Percentiles rank a stretch among this genome's conserved stretches.
Conservation (phyloP, 2,329 filamentous ascomycete genomes). For the Diaporthe batatas region DNA sequence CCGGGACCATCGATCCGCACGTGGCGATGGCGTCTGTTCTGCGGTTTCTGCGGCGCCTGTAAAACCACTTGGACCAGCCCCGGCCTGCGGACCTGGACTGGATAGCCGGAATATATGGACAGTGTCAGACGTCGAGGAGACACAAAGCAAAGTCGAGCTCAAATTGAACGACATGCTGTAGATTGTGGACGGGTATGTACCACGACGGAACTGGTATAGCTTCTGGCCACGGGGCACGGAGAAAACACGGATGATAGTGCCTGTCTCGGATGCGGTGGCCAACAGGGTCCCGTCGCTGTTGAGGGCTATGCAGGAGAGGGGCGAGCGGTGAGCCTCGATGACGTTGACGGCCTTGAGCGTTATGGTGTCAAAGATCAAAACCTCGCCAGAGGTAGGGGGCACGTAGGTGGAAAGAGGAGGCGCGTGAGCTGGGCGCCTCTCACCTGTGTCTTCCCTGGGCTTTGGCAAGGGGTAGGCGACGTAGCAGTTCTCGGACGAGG, state of each 20-base stretch:
- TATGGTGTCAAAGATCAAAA: slow-evolving; percentile 91
- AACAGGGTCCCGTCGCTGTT: slow-evolving; percentile 93
- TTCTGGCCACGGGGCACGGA: slow-evolving; percentile 92
- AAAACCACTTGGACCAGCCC: slow-evolving; percentile 50
- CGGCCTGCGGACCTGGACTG: slow-evolving; percentile 58
- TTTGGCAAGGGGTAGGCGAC: slow-evolving; percentile 92
- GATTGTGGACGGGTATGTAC: slow-evolving; percentile 94
- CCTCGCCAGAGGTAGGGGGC: slow-evolving; percentile 88
- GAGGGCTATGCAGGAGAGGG: slow-evolving; percentile 88
- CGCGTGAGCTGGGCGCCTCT: slow-evolving; percentile 80
- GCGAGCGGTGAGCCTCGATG: slow-evolving; percentile 93
- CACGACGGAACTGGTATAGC: slow-evolving; percentile 94
- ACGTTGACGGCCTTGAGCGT: slow-evolving; percentile 95
- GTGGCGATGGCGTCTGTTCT: slow-evolving; percentile 55
- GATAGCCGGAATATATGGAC: slow-evolving; percentile 92
- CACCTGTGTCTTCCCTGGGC: slow-evolving; percentile 70
- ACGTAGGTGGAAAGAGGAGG: slow-evolving; percentile 85
- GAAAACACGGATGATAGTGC: slow-evolving; percentile 97
- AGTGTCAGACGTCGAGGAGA: slow-evolving; percentile 96
- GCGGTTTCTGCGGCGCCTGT: slow-evolving; percentile 44
- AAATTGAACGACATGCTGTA: slow-evolving; percentile 99
- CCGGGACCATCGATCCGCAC: slow-evolving; percentile 66
- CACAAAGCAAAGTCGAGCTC: slow-evolving; percentile 90
- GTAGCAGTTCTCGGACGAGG: slow-evolving; percentile 95
- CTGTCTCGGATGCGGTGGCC: slow-evolving; percentile 96